phyloP scores from a whole-genome alignment of 768 basidiomycete genomes.

The Mycena venus region DNA sequence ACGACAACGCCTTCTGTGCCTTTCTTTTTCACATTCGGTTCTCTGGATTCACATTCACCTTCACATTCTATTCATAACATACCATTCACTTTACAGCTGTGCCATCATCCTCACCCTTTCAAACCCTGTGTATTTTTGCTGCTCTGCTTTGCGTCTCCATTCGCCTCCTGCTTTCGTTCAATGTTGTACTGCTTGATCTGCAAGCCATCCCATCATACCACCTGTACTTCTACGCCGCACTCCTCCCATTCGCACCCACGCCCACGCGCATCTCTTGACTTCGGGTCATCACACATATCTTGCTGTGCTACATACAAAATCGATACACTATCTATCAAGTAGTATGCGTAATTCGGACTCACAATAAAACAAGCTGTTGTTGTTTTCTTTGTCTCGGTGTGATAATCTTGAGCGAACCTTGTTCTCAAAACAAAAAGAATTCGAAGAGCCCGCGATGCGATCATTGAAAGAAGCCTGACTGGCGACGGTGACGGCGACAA shows the following conservation, averaged over 20 bases:
- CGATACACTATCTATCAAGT: neutral
- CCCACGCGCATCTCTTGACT: no score
- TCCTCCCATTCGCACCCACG: neutral
- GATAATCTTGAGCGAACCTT: no score
- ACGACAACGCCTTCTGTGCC: neutral
- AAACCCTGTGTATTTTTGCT: constrained; percentile 23
- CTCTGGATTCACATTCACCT: neutral
- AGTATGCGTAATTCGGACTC: neutral
- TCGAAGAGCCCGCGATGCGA: neutral
- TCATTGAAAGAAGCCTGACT: no score
- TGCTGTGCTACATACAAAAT: neutral
- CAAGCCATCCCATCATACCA: neutral
- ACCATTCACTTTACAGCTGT: constrained; percentile 9
- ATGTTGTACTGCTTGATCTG: constrained; percentile 20
- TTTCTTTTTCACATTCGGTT: neutral
- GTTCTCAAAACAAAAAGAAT: constrained; percentile 8
- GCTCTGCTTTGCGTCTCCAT: neutral
- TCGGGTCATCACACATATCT: neutral
- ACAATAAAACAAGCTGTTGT: no score
- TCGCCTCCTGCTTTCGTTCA: neutral
- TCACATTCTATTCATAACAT: no score
- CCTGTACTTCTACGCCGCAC: neutral
- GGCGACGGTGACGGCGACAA: no score
- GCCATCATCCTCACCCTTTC: neutral
- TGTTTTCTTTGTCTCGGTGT: no score